phyloP scores from a whole-genome alignment of 371 early-diverging fungal genomes.

The Lichtheimia ornata region DNA sequence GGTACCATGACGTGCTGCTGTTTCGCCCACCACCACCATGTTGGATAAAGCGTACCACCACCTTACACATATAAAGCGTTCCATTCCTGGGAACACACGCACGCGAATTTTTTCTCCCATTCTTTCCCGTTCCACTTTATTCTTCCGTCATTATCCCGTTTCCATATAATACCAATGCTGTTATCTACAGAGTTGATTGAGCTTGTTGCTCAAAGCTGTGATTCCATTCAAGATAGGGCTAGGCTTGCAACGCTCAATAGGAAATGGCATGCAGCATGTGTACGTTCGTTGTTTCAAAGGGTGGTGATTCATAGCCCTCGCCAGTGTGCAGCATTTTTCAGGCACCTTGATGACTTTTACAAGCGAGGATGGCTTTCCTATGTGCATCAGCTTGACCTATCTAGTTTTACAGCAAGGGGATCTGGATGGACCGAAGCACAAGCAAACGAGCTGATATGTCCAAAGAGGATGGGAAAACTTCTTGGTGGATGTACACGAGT shows the following conservation, averaged over 20 bases:
- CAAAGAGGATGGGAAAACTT: slow-evolving; percentile 22
- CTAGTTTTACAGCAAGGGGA: slow-evolving; percentile 37
- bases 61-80: no score
- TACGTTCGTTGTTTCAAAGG: slow-evolving; percentile 20
- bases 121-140: no score
- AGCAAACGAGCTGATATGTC: slow-evolving; percentile 25
- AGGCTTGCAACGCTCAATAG: slow-evolving; percentile 19
- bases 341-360: slow-evolving; percentile 7
- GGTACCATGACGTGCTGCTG: no score
- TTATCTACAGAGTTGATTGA: slow-evolving; percentile 33
- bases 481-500: slow-evolving; percentile 25
- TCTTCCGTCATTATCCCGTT: no score
- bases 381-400: slow-evolving; percentile 32
- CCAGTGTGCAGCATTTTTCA: slow-evolving; percentile 23
- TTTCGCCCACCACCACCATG: no score
- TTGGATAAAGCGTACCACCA: no score
- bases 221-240: slow-evolving; percentile 17
- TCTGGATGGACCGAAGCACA: slow-evolving; percentile 35
- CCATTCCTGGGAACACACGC: no score
- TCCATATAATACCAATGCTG: no score
- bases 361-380: slow-evolving; percentile 8
- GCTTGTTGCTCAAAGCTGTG: slow-evolving; percentile 18
- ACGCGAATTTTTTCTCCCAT: no score
- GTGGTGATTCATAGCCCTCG: slow-evolving; percentile 27
- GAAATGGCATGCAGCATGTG: slow-evolving; percentile 16